Base-by-base conservation (phyloP, 352 stramenopile genomes). In the Paralagenidium karlingii region DNA sequence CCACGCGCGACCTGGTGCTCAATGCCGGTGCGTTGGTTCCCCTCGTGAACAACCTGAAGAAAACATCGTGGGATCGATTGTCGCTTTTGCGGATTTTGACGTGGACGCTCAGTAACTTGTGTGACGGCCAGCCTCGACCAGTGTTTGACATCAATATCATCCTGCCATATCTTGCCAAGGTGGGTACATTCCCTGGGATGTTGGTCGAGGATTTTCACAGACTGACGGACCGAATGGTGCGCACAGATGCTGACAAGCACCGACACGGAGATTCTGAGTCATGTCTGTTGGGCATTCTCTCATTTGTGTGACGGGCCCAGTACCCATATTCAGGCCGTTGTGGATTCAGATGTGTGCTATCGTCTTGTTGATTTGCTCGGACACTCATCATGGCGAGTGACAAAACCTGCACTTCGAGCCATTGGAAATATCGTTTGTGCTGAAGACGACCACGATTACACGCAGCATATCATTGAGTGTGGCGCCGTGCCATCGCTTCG, bases 371-470 rank as follows among this genome's bases (percentile, higher is more conserved):
- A 97, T 45, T 57, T 99, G 8, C 54, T 99, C 16, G 69, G 73
- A 44, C 81, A 82, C 65, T 94, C 51, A 46, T 96, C 78, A 30
- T 98, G 93, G 79, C 81, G 91, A 24, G 93, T 99, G 1, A 96
- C 90, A 8, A 99, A 98, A 51, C 94, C 94, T 10, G 94, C 94
- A 5, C 55, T 99, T 19, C 75, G 94, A 15, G 96, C 94, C 12
- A 97, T 99, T 53, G 94, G 94, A n/a, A 99, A 99, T 59, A 98
- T 98, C 63, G 94, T 99, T 27, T 98, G 94, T 52, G 94, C 94
- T 3, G 94, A 98, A 60, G 94, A 97, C 47, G 88, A 90, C 43
- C 77, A 91, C 33, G 77, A 91, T 57, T 91, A 91, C 51, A 90
- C 76, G 46, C 76, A 90, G 65, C 82, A 98, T 43, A 97, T 98